Percentiles rank a stretch among this genome's conserved stretches.
Conservation (phyloP, 306 rosid genomes). For the Quercus alba region DNA sequence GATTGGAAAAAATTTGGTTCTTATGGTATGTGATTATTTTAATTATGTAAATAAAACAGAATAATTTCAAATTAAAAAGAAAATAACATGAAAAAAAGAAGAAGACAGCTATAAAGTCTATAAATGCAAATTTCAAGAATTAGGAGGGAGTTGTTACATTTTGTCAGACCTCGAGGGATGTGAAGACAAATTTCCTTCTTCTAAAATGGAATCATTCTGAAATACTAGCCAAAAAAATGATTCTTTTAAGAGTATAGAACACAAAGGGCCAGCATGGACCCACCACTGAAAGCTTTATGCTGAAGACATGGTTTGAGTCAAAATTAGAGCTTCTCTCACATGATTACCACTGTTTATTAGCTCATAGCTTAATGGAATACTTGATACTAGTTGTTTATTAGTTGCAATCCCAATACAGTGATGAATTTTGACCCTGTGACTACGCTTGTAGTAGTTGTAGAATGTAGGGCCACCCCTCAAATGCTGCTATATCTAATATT, state of each 20-base stretch:
- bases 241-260: background rate
- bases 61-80: too few relatives aligned
- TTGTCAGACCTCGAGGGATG: too few relatives aligned
- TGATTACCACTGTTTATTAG: conserved; percentile 17
- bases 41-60: too few relatives aligned
- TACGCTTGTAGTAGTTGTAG: conserved; percentile 21
- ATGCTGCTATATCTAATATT: conserved; percentile 1
- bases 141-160: too few relatives aligned
- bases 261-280: background rate
- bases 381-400: conserved; percentile 9
- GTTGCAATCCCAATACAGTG: conserved; percentile 29
- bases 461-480: conserved; percentile 9
- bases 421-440: conserved; percentile 43
- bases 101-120: too few relatives aligned
- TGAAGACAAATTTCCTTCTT: too few relatives aligned
- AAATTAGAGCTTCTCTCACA: conserved; percentile 37
- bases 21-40: too few relatives aligned
- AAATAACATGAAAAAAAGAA: too few relatives aligned
- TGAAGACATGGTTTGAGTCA: conserved; percentile 38
- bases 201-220: background rate
- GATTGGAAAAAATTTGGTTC: too few relatives aligned
- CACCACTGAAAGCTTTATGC: conserved; percentile 27
- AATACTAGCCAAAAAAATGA: background rate
- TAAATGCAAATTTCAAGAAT: too few relatives aligned
- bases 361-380: background rate